Percentiles rank a stretch among this genome's conserved stretches.
These are phyloP conservation scores for Chaetomium sp. DNA, from an alignment of 2,329 filamentous ascomycete genomes.

Conservation along the genomic window DNA sequence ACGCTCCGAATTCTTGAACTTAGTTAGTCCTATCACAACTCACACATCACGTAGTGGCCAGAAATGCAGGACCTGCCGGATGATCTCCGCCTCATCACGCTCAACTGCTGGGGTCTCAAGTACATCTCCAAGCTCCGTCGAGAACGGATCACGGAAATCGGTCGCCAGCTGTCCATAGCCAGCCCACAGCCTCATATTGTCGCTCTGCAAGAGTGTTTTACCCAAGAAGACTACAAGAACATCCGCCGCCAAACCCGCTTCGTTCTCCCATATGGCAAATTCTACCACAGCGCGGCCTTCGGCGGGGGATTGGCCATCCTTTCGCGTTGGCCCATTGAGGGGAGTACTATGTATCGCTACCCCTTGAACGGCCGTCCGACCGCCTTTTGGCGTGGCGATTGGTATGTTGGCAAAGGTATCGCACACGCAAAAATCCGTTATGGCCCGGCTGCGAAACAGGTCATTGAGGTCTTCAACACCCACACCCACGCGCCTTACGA, in stretches of 20 bases:
- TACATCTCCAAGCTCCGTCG: constrained; percentile 72
- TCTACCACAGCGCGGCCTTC: constrained; percentile 84
- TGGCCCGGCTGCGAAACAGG: constrained; percentile 55
- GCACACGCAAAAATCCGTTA: constrained; percentile 74
- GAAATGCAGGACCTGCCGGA: constrained; percentile 34
- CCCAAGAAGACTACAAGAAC: constrained; percentile 71
- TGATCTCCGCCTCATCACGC: constrained; percentile 71
- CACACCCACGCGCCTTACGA: constrained; percentile 89
- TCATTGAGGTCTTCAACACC: constrained; percentile 87
- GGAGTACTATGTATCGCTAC: constrained; percentile 80
- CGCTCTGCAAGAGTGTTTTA: constrained; percentile 93
- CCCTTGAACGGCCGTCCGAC: constrained; percentile 90
- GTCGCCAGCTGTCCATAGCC: constrained; percentile 64
- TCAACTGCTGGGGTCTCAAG: constrained; percentile 97
- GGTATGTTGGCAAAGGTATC: constrained; percentile 93
- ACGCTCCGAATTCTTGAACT: too few species aligned
- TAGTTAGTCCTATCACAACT: not conserved
- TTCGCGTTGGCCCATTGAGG: constrained; percentile 85
- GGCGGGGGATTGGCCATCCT: constrained; percentile 85
- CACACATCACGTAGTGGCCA: not conserved
- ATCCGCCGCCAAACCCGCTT: constrained; percentile 68
- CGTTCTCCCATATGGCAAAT: constrained; percentile 83
- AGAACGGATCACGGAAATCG: constrained; percentile 77
- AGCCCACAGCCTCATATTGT: constrained; percentile 73
- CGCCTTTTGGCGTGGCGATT: constrained; percentile 90